Conservation (phyloP, 2,329 filamentous ascomycete genomes). For the Fusarium poae region DNA sequence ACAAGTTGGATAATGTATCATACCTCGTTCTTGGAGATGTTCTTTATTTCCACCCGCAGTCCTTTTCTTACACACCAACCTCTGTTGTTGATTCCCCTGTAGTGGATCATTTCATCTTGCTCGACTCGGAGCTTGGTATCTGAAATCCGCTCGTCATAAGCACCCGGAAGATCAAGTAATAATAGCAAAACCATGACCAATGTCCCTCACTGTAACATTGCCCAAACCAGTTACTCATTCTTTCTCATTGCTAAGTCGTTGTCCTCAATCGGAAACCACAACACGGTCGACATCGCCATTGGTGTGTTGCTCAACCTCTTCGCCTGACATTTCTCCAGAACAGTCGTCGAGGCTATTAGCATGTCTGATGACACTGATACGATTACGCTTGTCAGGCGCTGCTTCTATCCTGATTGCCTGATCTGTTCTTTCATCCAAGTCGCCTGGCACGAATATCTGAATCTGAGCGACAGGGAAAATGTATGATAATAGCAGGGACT, state of each 20-base stretch:
- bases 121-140: background rate
- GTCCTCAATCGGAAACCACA: background rate
- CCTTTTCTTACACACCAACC: background rate
- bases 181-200: background rate
- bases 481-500: background rate
- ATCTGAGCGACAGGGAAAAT: background rate
- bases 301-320: background rate
- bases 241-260: background rate
- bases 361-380: background rate
- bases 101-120: background rate
- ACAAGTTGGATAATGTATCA: background rate
- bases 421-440: background rate
- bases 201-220: background rate
- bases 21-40: background rate
- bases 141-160: background rate
- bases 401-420: background rate
- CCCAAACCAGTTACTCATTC: background rate
- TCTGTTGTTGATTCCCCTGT: background rate
- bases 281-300: too few species aligned
- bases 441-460: conserved; percentile 6
- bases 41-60: background rate
- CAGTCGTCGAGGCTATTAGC: background rate
- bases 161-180: background rate
- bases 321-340: background rate
- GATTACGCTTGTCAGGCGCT: background rate